Percentiles rank a stretch among this genome's conserved stretches.
phyloP scores from a whole-genome alignment of 495 filamentous ascomycete species.

The Trypethelium eluteriae region DNA sequence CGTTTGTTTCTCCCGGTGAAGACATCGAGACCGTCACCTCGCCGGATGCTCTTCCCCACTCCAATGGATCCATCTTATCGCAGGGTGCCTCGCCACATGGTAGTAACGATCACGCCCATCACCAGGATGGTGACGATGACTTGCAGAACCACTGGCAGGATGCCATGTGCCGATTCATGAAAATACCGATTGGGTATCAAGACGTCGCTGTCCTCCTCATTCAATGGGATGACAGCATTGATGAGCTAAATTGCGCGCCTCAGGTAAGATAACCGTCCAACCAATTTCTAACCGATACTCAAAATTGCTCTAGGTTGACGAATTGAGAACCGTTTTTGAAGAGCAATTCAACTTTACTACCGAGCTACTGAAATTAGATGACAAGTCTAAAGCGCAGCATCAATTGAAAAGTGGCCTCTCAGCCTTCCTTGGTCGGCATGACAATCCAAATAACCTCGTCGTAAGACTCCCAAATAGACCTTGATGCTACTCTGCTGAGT shows the following conservation, averaged over 20 bases:
- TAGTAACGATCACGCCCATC: neutral
- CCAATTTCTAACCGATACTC: neutral
- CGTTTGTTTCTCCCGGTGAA: neutral
- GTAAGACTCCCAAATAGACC: neutral
- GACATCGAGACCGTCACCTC: neutral
- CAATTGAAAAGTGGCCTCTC: conserved; percentile 18
- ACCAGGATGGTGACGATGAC: neutral
- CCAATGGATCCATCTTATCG: neutral
- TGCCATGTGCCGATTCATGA: conserved; percentile 18
- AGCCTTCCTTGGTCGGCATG: conserved; percentile 22
- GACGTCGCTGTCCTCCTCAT: conserved; percentile 26
- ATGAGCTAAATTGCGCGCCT: conserved; percentile 20
- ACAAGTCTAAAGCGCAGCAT: conserved; percentile 22
- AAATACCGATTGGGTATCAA: conserved; percentile 24
- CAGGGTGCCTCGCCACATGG: neutral
- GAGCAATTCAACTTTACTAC: conserved; percentile 22
- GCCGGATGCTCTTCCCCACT: neutral
- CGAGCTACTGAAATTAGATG: conserved; percentile 23
- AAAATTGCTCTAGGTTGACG: conserved; percentile 15
- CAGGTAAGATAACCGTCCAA: conserved; percentile 17
- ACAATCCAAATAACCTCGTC: conserved; percentile 21
- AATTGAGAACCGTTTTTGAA: conserved; percentile 22
- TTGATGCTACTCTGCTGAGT: neutral
- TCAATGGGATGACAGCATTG: conserved; percentile 27
- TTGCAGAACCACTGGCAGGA: neutral